Base-by-base conservation (phyloP, 2,329 filamentous ascomycete genomes). In the Pseudogymnoascus sp. region DNA sequence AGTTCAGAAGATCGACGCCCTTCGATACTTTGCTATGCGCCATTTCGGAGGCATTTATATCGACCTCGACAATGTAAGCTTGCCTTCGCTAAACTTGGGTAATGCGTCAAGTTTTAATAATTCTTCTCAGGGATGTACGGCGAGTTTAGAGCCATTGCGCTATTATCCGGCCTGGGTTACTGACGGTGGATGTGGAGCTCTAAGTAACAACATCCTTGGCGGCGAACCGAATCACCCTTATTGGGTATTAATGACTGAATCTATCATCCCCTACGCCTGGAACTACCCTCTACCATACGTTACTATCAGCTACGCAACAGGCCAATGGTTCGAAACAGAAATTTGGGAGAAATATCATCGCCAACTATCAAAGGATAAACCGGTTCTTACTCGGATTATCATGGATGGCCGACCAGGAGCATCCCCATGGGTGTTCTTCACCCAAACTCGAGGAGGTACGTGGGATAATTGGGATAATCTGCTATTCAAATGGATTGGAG, bases 21-120 rank as follows among this genome's bases (percentile, higher is more conserved):
- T 92, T 67, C 82, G 89, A 60, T 92, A 92, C 77, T 90, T 92
- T 72, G 81, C 90, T 19, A 80, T 92, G 37, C 80, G 86, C 61
- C 83, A 90, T 74, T 91, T 83, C 71, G 89, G 89, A 62, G 89
- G 89, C 25, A 85, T 90, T 63, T 91, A 91, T 74, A 85, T 92
- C 69, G 89, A 92, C 70, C 75, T 90, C 60, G 87, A 90, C 73
- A 86, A 87, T 62, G 68, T 68, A 43, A 25, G 63, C 43, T n/a
- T 23, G 60, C 34, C 34, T 37, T 37, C 14, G 13, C 34, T 37
- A 37, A 37, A 37, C 34, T 14, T 37, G 34, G 34, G 34, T 37
- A 37, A 37, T 37, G 34, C 34, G 13, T 37, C 34, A 37, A 5
- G 5, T 37, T 37, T 13, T 37, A 37, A 28, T 60, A n/a, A 25